A percentile compares a stretch with the other conserved stretches of the same genome.
Evolutionary conservation across 2,329 filamentous ascomycete genomes (phyloP).

Genomic region (Pezicula carpinea): DNA sequence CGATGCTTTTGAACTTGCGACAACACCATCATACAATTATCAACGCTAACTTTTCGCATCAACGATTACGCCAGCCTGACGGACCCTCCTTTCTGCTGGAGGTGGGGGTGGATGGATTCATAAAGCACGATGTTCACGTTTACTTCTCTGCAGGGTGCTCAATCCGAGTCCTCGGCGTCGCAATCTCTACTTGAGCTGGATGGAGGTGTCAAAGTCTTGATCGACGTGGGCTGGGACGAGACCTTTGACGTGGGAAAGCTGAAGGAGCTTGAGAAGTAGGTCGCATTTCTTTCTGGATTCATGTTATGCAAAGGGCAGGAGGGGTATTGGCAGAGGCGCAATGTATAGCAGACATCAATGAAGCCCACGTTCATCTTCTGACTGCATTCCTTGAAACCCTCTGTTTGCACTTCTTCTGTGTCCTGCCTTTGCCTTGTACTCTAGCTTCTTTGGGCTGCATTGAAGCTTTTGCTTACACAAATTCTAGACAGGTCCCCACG

Average conservation of each 20-base stretch:
- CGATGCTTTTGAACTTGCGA: too few relatives aligned
- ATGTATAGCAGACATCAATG: conserved; percentile 26
- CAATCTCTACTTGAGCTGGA: conserved; percentile 97
- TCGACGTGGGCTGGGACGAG: conserved; percentile 96
- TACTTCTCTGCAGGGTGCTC: conserved; percentile 85
- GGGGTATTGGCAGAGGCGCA: conserved; percentile 4
- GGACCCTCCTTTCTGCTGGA: too few relatives aligned
- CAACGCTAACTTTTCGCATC: too few relatives aligned
- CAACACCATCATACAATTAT: too few relatives aligned
- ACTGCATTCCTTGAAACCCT: conserved; percentile 7
- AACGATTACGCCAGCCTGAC: too few relatives aligned
- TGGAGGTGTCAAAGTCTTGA: conserved; percentile 89
- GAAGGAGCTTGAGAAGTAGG: conserved; percentile 83
- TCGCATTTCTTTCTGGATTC: conserved; percentile 12
- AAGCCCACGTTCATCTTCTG: conserved; percentile 16
- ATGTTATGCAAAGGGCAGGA: conserved; percentile 1
- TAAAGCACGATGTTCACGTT: conserved; percentile 81
- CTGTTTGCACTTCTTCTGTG: neutral
- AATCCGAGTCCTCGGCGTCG: conserved; percentile 79
- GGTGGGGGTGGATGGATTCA: neutral
- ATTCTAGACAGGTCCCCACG: conserved; percentile 74
- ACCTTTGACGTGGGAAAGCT: conserved; percentile 79
- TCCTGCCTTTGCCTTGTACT: neutral
- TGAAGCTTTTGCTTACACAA: conserved; percentile 15
- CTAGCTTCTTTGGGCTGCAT: neutral